phyloP scores from a whole-genome alignment of 2,329 filamentous ascomycete genomes.

The Kalaharituber pfeilii region DNA sequence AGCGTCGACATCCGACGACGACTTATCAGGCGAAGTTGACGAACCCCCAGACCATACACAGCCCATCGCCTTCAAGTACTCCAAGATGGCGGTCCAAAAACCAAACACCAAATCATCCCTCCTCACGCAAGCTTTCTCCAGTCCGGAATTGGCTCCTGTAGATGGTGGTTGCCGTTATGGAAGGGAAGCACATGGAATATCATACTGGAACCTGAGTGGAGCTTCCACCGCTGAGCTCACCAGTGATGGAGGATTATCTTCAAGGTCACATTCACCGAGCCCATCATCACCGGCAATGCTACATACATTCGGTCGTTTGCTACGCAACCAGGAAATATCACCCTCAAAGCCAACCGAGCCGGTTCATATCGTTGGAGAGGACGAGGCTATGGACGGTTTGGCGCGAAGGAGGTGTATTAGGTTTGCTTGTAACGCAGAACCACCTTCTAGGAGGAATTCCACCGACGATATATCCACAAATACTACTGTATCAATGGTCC shows the following conservation, averaged over 20 bases:
- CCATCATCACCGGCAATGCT: conserved; percentile 49
- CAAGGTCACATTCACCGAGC: conserved; percentile 73
- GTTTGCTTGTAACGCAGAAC: conserved; percentile 65
- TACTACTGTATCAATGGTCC: neutral
- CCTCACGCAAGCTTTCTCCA: conserved; percentile 61
- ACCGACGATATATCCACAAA: neutral
- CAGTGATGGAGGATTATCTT: conserved; percentile 81
- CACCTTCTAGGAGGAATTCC: conserved; percentile 26
- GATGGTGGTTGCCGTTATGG: conserved; percentile 25
- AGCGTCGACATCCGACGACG: conserved; percentile 34
- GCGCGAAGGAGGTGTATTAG: conserved; percentile 79
- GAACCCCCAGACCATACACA: conserved; percentile 57
- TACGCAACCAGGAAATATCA: neutral
- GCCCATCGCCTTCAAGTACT: conserved; percentile 29
- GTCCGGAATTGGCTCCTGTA: conserved; percentile 40
- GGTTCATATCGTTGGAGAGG: conserved; percentile 25
- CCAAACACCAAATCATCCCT: conserved; percentile 56
- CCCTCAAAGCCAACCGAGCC: conserved; percentile 20
- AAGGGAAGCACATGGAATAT: conserved; percentile 23
- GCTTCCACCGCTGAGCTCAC: conserved; percentile 79
- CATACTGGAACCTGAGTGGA: conserved; percentile 62
- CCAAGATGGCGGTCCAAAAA: conserved; percentile 33
- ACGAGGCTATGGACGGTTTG: conserved; percentile 43
- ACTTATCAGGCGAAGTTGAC: conserved; percentile 59
- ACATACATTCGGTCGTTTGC: neutral